These are phyloP conservation scores for Globisporangium barbulae DNA, from an alignment of 352 stramenopile genomes.

Conservation along the genomic window DNA sequence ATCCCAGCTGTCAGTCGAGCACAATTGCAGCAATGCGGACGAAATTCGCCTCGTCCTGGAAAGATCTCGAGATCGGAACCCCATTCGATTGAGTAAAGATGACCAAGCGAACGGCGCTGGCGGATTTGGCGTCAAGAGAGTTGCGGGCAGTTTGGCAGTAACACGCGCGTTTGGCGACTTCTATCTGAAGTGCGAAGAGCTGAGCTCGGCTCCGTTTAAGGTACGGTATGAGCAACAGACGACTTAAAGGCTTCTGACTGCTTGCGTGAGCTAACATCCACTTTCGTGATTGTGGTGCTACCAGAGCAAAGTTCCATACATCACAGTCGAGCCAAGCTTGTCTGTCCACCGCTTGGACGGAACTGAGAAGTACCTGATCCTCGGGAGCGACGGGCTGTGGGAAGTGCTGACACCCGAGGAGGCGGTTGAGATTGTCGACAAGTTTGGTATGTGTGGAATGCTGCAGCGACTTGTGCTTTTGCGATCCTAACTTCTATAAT, in stretches of 20 bases:
- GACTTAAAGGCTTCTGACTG: not conserved
- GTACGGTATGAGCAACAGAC: slow-evolving; percentile 44
- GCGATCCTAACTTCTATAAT: not conserved
- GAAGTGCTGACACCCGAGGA: slow-evolving; percentile 71
- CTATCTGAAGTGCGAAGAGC: slow-evolving; percentile 90
- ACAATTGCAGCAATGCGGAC: slow-evolving; percentile 53
- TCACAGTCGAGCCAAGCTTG: slow-evolving; percentile 68
- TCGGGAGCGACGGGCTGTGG: slow-evolving; percentile 84
- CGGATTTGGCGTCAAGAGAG: slow-evolving; percentile 84
- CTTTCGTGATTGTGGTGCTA: slow-evolving; percentile 3
- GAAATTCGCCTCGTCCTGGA: slow-evolving; percentile 59
- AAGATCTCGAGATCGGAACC: slow-evolving; percentile 64
- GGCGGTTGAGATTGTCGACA: slow-evolving; percentile 57
- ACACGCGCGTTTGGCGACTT: slow-evolving; percentile 92
- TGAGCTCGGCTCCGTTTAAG: slow-evolving; percentile 93
- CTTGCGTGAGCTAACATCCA: not conserved
- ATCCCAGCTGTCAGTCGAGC: slow-evolving; percentile 46
- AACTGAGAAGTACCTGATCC: slow-evolving; percentile 63
- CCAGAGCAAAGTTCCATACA: slow-evolving; percentile 78
- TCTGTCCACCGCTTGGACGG: slow-evolving; percentile 42
- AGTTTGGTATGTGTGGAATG: slow-evolving; percentile 44
- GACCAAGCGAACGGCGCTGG: slow-evolving; percentile 72
- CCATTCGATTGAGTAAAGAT: slow-evolving; percentile 91
- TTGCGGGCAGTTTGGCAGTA: slow-evolving; percentile 89
- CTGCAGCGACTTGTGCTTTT: not conserved